Evolutionary conservation across 2,329 filamentous ascomycete species (phyloP).

Genomic region (Ophiostoma perfectum): DNA sequence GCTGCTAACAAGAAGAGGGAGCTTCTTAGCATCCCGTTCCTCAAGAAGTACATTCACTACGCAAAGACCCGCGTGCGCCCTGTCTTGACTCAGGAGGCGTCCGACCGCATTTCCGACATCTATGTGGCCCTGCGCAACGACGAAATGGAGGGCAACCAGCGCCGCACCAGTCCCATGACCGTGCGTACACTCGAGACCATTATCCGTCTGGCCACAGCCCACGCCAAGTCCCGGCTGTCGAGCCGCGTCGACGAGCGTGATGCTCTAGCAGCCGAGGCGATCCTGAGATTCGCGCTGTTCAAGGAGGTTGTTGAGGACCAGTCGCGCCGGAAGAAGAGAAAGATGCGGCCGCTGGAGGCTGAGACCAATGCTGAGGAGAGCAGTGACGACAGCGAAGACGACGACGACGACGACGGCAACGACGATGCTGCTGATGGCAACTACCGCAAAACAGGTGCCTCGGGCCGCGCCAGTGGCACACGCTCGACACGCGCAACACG

Average conservation of each 20-base stretch:
- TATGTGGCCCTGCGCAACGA: slow-evolving; percentile 94
- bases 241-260: slow-evolving; percentile 85
- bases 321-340: slow-evolving; percentile 77
- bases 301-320: slow-evolving; percentile 83
- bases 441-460: slow-evolving; percentile 38
- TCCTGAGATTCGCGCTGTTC: slow-evolving; percentile 91
- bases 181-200: slow-evolving; percentile 95
- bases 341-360: slow-evolving; percentile 47
- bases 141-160: slow-evolving; percentile 88
- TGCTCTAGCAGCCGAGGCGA: slow-evolving; percentile 78
- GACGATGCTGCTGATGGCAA: slow-evolving; percentile 47
- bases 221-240: slow-evolving; percentile 87
- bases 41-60: slow-evolving; percentile 99
- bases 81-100: slow-evolving; percentile 81
- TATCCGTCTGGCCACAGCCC: slow-evolving; percentile 94
- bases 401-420: slow-evolving; percentile 25
- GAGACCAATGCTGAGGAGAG: slow-evolving; percentile 57
- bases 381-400: slow-evolving; percentile 45
- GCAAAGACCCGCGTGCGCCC: slow-evolving; percentile 90
- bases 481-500: slow-evolving; percentile 32
- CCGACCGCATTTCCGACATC: slow-evolving; percentile 82
- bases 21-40: slow-evolving; percentile 91
- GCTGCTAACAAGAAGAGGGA: slow-evolving; percentile 71
- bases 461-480: slow-evolving; percentile 29
- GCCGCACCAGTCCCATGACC: slow-evolving; percentile 89